Evolutionary conservation across 140 eudicot species (phyloP), one percentile per base, ranked within the genome.

Genomic region (Senecio squalidus): DNA sequence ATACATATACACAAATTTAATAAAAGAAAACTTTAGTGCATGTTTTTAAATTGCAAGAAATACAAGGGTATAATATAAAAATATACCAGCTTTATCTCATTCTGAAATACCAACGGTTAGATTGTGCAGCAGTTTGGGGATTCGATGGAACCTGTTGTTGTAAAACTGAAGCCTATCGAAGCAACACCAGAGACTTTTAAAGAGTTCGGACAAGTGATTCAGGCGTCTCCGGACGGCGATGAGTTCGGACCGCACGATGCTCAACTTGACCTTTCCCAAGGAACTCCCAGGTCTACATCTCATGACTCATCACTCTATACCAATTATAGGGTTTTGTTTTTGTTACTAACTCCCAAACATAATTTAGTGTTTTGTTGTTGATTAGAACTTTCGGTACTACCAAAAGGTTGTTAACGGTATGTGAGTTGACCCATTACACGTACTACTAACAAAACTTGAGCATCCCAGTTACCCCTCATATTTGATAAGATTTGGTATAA

Each of bases 191-290:
- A 83, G 63, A 80, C 78, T 41, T 90, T 90, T 70, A 54, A 72
- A 70, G 91, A 76, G 7, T 90, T 76, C 70, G 95, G 97, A 3
- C 97, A 90, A 51, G 94, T 90, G 15, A 53, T 86, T 38, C 75
- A 84, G 48, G 78, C 95, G 15, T 75, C 85, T 2, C 58, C 76
- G 44, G 97, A 90, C 67, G 94, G 87, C 54, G 90, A 86, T 1
- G 67, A 71, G 60, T 90, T 83, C 51, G 95, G 95, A 3, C 91
- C 94, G 50, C 78, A 55, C 52, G 95, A 90, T 72, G 97, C 97
- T 44, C 90, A 86, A 60, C 89, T 86, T 8, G 88, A 86, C 70
- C 91, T 90, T 36, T 63, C 76, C 23, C 74, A 59, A 50, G 97
- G 95, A 40, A 86, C 52, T 56, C 94, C 97, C 0, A 80, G 95